phyloP scores from a whole-genome alignment of 75 land plant species.

The Sequoiadendron giganteum region DNA sequence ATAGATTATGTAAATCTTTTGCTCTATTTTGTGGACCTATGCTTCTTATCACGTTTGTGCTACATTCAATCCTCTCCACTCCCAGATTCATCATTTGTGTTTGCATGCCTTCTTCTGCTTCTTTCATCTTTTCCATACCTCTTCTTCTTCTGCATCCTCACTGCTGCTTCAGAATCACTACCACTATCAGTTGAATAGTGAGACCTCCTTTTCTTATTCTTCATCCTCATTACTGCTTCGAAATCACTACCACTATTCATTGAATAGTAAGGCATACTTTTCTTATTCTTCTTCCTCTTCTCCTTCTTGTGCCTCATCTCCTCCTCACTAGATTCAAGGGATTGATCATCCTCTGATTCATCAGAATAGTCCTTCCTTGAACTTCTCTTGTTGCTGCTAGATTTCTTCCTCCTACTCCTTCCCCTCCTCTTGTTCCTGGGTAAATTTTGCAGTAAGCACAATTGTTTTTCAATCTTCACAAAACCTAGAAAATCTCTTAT shows the following conservation, averaged over 20 bases:
- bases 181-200: conserved; percentile 23
- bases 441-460: not conserved
- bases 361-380: conserved; percentile 15
- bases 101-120: not conserved
- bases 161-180: conserved; percentile 12
- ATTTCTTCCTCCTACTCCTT: conserved; percentile 6
- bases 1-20: not conserved
- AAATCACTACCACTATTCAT: conserved; percentile 29
- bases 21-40: not conserved
- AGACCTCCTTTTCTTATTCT: conserved; percentile 36
- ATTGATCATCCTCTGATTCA: conserved; percentile 16
- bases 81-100: not conserved
- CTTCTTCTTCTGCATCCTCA: conserved; percentile 38
- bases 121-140: conserved; percentile 22
- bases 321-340: conserved; percentile 5
- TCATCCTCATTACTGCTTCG: conserved; percentile 20
- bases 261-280: conserved; percentile 14
- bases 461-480: not conserved
- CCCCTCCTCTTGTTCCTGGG: conserved; percentile 17
- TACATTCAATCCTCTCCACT: conserved; percentile 7
- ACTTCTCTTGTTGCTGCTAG: conserved; percentile 10
- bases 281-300: conserved; percentile 43
- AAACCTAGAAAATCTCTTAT: not conserved
- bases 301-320: conserved; percentile 23
- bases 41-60: not conserved